Evolutionary conservation across 805 yeast genomes (phyloP).

Genomic region (Kuraishia piskuri): DNA sequence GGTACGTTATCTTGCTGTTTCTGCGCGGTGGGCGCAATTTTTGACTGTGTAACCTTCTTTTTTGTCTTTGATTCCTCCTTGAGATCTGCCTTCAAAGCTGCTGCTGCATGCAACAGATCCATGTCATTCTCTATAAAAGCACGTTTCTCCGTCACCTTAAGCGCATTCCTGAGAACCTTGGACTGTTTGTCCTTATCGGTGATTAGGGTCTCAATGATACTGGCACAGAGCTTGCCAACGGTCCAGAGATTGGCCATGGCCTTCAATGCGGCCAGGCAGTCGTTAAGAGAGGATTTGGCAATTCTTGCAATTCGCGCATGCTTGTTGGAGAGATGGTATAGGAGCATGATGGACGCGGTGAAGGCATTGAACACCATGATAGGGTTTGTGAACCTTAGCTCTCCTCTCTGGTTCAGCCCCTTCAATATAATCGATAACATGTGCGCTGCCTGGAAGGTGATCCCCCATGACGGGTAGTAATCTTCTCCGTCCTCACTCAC

Average conservation of each 20-base stretch:
- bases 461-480: slow-evolving; percentile 67
- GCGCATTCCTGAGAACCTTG: slow-evolving; percentile 6
- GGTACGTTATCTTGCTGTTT: no score
- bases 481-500: slow-evolving; percentile 30
- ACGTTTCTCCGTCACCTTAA: slow-evolving; percentile 4
- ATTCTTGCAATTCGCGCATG: slow-evolving; percentile 27
- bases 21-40: background rate
- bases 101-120: slow-evolving; percentile 22
- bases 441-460: slow-evolving; percentile 74
- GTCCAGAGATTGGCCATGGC: slow-evolving; percentile 43
- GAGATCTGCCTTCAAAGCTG: slow-evolving; percentile 33
- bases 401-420: slow-evolving; percentile 38
- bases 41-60: background rate
- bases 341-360: slow-evolving; percentile 56
- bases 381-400: slow-evolving; percentile 47
- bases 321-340: slow-evolving; percentile 42
- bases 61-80: background rate
- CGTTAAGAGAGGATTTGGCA: slow-evolving; percentile 17
- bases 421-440: slow-evolving; percentile 59
- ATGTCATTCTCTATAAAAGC: background rate
- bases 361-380: slow-evolving; percentile 49
- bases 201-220: slow-evolving; percentile 34
- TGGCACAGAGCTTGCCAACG: slow-evolving; percentile 41
- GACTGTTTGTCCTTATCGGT: slow-evolving; percentile 22
- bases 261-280: slow-evolving; percentile 22